Conservation (phyloP, 2,329 filamentous ascomycete genomes). For the Parascedosporium putredinis region DNA sequence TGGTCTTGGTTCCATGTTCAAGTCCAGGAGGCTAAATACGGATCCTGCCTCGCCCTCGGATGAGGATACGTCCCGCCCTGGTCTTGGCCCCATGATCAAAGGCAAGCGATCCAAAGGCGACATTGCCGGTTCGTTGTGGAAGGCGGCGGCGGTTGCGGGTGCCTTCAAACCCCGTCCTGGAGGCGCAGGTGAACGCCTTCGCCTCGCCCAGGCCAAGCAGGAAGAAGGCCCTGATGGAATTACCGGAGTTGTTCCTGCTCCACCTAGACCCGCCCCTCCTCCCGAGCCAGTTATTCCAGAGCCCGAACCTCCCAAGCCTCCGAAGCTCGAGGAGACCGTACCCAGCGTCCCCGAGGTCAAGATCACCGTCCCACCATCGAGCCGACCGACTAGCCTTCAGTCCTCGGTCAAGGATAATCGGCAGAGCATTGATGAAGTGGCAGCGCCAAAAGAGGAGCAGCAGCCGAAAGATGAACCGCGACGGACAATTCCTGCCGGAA, state of each 20-base stretch:
- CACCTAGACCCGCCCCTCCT: conserved; percentile 32
- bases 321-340: conserved; percentile 20
- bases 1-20: conserved; percentile 7
- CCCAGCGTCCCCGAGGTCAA: conserved; percentile 47
- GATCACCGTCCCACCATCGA: conserved; percentile 38
- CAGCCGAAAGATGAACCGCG: conserved; percentile 37
- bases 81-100: conserved; percentile 84
- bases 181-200: conserved; percentile 71
- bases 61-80: conserved; percentile 48
- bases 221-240: conserved; percentile 76
- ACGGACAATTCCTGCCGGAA: conserved; percentile 55
- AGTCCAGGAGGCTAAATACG: neutral
- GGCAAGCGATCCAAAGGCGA: conserved; percentile 63
- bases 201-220: conserved; percentile 48
- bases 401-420: conserved; percentile 23
- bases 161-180: conserved; percentile 79
- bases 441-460: conserved; percentile 16
- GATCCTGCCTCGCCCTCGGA: conserved; percentile 11
- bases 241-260: conserved; percentile 76
- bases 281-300: conserved; percentile 16
- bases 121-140: conserved; percentile 66
- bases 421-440: conserved; percentile 16
- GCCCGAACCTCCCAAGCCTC: conserved; percentile 12
- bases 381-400: conserved; percentile 29
- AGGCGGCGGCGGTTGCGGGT: conserved; percentile 56